Conservation (phyloP, 495 filamentous ascomycete genomes). For the Xylaria flabelliformis region DNA sequence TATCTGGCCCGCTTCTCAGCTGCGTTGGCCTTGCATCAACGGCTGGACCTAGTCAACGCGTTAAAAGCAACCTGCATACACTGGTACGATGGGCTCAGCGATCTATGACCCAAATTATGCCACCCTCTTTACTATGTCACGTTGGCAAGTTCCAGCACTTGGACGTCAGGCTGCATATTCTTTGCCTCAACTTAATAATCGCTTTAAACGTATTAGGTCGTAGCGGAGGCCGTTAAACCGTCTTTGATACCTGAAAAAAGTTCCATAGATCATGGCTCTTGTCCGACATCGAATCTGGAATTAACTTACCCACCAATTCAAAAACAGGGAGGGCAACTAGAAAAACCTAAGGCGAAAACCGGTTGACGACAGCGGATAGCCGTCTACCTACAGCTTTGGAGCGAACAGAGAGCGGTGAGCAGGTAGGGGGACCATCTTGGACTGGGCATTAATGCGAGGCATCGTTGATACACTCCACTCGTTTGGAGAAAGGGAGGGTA, state of each 20-base stretch:
- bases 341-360: conserved; percentile 26
- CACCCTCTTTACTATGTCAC: conserved; percentile 31
- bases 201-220: conserved; percentile 18
- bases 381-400: conserved; percentile 10
- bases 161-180: conserved; percentile 33
- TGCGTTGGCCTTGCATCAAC: conserved; percentile 52
- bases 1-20: conserved; percentile 31
- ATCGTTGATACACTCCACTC: conserved; percentile 18
- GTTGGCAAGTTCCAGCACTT: conserved; percentile 23
- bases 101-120: conserved; percentile 30
- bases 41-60: conserved; percentile 38
- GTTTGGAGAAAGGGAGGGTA: conserved; percentile 11
- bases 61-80: conserved; percentile 31
- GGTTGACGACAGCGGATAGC: conserved; percentile 36
- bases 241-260: conserved; percentile 26
- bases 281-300: conserved; percentile 14
- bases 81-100: conserved; percentile 28
- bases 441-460: conserved; percentile 30
- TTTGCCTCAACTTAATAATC: conserved; percentile 20
- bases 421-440: conserved; percentile 11
- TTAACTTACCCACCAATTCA: conserved; percentile 4
- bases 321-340: not conserved
- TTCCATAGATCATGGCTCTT: conserved; percentile 4
- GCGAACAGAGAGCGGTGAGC: conserved; percentile 25
- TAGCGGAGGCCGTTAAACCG: conserved; percentile 22